Evolutionary conservation across 305 asterid genomes (phyloP).

Genomic region (Salvia sclarea): DNA sequence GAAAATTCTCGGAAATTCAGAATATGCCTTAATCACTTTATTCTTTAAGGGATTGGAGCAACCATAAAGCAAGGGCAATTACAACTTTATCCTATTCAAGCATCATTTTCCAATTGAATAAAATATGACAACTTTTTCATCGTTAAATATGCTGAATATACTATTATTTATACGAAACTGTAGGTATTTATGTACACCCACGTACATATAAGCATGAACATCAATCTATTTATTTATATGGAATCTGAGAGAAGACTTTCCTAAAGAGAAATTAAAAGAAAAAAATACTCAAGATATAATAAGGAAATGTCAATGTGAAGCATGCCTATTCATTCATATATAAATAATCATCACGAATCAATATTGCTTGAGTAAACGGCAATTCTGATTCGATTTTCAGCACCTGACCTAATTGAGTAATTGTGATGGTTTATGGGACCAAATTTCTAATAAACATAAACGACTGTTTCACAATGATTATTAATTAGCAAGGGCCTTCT

Average conservation of each 20-base stretch:
- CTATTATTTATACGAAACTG: not conserved
- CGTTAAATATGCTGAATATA: not conserved
- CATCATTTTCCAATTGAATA: not conserved
- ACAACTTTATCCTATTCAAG: slow-evolving; percentile 22
- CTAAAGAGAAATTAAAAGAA: not conserved
- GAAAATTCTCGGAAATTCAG: not conserved
- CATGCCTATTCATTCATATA: too few relatives aligned
- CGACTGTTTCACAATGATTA: not conserved
- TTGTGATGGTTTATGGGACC: slow-evolving; percentile 27
- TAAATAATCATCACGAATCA: slow-evolving; percentile 4
- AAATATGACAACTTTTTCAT: not conserved
- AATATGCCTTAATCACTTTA: slow-evolving; percentile 19
- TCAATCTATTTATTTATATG: not conserved
- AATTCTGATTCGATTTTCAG: slow-evolving; percentile 16
- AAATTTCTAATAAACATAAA: not conserved
- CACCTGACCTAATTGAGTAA: slow-evolving; percentile 27
- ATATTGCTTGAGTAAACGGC: slow-evolving; percentile 24
- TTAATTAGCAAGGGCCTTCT: not conserved
- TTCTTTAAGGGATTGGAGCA: slow-evolving; percentile 5
- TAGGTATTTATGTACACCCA: not conserved
- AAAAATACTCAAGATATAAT: not conserved
- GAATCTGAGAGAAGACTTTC: too few relatives aligned
- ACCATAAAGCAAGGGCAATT: slow-evolving; percentile 21
- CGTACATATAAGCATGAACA: not conserved
- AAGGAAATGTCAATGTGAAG: not conserved